Evolutionary conservation across 2,329 filamentous ascomycete species (phyloP).

Genomic region (Colletotrichum plurivorum): DNA sequence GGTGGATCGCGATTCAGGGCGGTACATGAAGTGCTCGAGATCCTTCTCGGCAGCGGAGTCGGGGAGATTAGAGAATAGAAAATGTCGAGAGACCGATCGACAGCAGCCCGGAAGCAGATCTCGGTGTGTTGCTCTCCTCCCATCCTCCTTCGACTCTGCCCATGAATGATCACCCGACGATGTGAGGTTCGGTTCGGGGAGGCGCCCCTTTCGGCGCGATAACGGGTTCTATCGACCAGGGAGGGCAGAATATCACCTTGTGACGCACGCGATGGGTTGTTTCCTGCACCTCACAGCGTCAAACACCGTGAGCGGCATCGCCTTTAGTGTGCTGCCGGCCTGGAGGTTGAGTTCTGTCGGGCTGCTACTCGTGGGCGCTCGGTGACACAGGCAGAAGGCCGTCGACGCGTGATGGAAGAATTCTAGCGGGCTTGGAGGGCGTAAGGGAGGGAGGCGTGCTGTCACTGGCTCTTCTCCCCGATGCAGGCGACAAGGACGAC

Average conservation of each 20-base stretch:
- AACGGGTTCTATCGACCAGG: not conserved
- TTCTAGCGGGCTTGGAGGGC: conserved; percentile 34
- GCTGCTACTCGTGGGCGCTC: not conserved
- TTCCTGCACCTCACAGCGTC: not conserved
- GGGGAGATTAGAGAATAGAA: not conserved
- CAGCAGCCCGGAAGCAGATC: not conserved
- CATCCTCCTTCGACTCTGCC: not conserved
- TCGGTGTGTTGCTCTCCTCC: not conserved
- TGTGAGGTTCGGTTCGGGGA: conserved; percentile 26
- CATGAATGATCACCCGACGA: conserved; percentile 20
- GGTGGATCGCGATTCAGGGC: conserved; percentile 15
- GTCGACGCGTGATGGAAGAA: conserved; percentile 23
- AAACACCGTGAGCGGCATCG: not conserved
- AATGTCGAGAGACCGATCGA: not conserved
- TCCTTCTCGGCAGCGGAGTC: not conserved
- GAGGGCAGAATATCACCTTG: conserved; percentile 8
- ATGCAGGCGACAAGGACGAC: too few species aligned
- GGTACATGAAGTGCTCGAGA: conserved; percentile 7
- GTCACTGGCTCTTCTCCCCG: not conserved
- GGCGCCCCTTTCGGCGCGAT: conserved; percentile 11
- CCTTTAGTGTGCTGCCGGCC: too few species aligned
- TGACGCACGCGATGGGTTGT: not conserved
- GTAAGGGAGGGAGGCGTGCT: not conserved
- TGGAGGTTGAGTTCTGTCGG: too few species aligned
- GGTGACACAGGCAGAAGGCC: conserved; percentile 19